Percentiles rank a stretch among this genome's conserved stretches.
Conservation (phyloP, 345 rosid species). For the Toxicodendron radicans region DNA sequence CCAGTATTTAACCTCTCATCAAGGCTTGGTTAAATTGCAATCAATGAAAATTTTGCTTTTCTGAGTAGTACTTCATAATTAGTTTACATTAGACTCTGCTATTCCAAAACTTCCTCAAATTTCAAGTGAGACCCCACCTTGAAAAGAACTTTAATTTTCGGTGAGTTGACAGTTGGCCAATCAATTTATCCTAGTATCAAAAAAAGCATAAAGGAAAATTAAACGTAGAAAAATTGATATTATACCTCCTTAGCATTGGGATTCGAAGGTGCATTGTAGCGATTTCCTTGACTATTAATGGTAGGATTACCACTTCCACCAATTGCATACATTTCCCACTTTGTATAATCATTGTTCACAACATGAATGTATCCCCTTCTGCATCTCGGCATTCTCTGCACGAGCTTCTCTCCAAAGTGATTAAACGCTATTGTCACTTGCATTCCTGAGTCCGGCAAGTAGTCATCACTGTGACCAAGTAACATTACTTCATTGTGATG, state of each 20-base stretch:
- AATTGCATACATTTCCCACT: slow-evolving; percentile 98
- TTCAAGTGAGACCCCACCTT: slow-evolving; percentile 14
- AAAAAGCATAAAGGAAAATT: not conserved
- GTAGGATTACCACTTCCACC: slow-evolving; percentile 98
- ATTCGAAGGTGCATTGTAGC: slow-evolving; percentile 80
- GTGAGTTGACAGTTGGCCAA: not conserved
- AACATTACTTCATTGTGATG: slow-evolving; percentile 99
- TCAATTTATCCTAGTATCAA: not conserved
- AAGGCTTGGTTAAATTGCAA: no score
- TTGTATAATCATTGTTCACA: slow-evolving; percentile 88
- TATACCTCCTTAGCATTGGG: slow-evolving; percentile 86
- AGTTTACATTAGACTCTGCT: no score
- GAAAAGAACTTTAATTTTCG: slow-evolving; percentile 24
- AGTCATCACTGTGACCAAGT: slow-evolving; percentile 88
- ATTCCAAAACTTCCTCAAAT: not conserved
- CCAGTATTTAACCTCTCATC: no score
- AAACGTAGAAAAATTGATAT: not conserved
- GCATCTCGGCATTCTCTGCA: slow-evolving; percentile 96
- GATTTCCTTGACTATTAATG: slow-evolving; percentile 93
- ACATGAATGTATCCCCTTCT: slow-evolving; percentile 91
- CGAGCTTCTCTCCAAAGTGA: slow-evolving; percentile 85
- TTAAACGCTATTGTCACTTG: slow-evolving; percentile 97
- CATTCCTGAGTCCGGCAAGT: slow-evolving; percentile 85
- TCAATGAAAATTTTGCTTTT: not conserved
- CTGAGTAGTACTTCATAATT: not conserved